Conservation (phyloP, 768 basidiomycete species). For the Cyathus striatus region DNA sequence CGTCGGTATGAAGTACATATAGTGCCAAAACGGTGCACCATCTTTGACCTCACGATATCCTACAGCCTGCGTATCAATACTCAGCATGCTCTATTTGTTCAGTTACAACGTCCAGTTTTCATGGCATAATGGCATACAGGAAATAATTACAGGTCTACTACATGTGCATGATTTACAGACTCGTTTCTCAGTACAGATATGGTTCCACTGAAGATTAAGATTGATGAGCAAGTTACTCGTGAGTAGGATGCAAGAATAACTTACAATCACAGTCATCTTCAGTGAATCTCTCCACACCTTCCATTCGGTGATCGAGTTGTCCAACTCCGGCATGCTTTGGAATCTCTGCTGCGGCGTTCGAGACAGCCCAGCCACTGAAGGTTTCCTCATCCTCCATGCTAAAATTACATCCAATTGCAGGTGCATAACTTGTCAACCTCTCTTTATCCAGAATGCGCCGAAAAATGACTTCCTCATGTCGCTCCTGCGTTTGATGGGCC, state of each 20-base stretch:
- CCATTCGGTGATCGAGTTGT: constrained; percentile 1
- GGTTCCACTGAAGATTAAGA: not conserved
- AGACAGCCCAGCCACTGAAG: constrained; percentile 1
- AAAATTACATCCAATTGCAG: constrained; percentile 1
- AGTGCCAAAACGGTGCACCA: no score
- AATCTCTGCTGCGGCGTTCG: constrained; percentile 1
- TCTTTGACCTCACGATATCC: no score
- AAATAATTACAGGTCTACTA: no score
- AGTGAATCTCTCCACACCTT: constrained; percentile 3
- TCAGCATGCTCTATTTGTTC: no score
- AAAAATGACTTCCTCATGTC: not conserved
- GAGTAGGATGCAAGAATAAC: not conserved
- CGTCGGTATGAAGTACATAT: no score
- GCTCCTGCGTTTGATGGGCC: not conserved
- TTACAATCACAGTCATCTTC: constrained; percentile 4
- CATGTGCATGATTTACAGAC: no score
- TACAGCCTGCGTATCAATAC: no score
- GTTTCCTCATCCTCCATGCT: constrained; percentile 1
- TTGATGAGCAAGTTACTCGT: not conserved
- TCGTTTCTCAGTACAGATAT: not conserved
- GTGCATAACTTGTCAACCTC: not conserved
- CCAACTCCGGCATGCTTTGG: not conserved
- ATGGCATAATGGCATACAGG: no score
- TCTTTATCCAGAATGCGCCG: not conserved
- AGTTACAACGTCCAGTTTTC: no score